Evolutionary conservation across 225 moss, liverwort and hornwort genomes (phyloP), one percentile per base, ranked within the genome.

Genomic region (Antitrichia curtipendula): DNA sequence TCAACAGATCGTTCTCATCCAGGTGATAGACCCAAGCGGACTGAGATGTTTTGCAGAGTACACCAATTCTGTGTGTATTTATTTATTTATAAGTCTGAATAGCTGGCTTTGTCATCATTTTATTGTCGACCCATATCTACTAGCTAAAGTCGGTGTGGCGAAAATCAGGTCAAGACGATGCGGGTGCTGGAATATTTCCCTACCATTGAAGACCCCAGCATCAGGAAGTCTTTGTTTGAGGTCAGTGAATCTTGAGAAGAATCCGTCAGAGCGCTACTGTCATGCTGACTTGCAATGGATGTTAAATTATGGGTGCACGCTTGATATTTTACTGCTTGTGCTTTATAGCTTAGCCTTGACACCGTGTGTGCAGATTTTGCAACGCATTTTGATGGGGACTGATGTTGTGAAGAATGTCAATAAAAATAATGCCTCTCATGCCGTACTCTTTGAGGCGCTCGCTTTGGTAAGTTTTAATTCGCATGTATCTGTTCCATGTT

Each of bases 391-490:
- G 93, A 94, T 98, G 95, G 98, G 98, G n/a, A 98, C 98, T 75
- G 98, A 98, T 85, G 98, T 98, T 79, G 98, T 98, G 91, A 98
- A 98, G 92, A 98, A 98, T 88, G 98, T 98, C 89, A 98, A 98
- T 88, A 98, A 98, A 91, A 98, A 98, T 75, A 98, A 98, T 93
- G 98, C 98, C 81, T 98, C 98, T 75, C 98, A 98, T 92, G 98
- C 98, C 74, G 98, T 98, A 79, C 95, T 98, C 58, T 98, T 98
- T 92, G 98, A 98, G 90, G 97, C 98, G 12, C 97, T 98, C 77
- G 96, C 98, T 78, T 87, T 98, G 97, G 98, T 97, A 95, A 73
- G 82, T 18, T n/a, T 72, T 43, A 59, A 41, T 63, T 91, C 43
- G 25, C 49, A 38, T 89, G 43, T 53, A 43, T 72, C 53, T 32